A percentile compares a stretch with the other conserved stretches of the same genome.
These are phyloP conservation scores for Luffa acutangula DNA, from an alignment of 306 rosid genomes.

Conservation along the genomic window DNA sequence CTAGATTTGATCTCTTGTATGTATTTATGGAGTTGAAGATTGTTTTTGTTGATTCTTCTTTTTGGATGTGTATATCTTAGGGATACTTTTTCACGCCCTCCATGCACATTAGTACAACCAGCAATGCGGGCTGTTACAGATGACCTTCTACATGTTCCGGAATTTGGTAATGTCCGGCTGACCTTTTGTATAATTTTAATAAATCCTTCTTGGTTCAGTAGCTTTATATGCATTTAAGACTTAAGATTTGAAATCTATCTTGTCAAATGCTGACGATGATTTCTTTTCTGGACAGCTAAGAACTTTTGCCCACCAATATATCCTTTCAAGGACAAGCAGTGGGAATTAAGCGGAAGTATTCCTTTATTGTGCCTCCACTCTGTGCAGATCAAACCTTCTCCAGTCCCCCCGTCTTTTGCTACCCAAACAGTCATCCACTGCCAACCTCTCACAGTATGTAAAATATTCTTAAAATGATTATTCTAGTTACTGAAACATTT, in stretches of 20 bases:
- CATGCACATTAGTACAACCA: slow-evolving; percentile 89
- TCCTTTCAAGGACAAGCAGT: slow-evolving; percentile 63
- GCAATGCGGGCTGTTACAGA: slow-evolving; percentile 45
- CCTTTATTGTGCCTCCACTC: slow-evolving; percentile 74
- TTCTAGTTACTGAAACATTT: not conserved
- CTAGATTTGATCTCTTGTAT: not conserved
- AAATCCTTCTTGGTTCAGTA: slow-evolving; percentile 1
- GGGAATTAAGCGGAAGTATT: slow-evolving; percentile 51
- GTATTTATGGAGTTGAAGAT: not conserved
- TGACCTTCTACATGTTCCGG: slow-evolving; percentile 47
- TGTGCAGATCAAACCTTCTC: slow-evolving; percentile 77
- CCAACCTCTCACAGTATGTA: slow-evolving; percentile 77
- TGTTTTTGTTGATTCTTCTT: not conserved
- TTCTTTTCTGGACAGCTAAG: slow-evolving; percentile 51
- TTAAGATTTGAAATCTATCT: slow-evolving; percentile 5
- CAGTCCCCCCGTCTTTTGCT: slow-evolving; percentile 81
- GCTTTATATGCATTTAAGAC: not conserved
- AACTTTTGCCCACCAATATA: slow-evolving; percentile 84
- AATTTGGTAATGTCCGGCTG: slow-evolving; percentile 48
- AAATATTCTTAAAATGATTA: slow-evolving; percentile 1
- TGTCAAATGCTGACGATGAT: slow-evolving; percentile 8
- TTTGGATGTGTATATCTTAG: slow-evolving; percentile 22
- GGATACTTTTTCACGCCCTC: slow-evolving; percentile 76
- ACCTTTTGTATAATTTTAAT: slow-evolving; percentile 1
- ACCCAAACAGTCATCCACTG: slow-evolving; percentile 81